Percentiles rank a stretch among this genome's conserved stretches.
phyloP scores from a whole-genome alignment of 176 grass and related monocot species.

The Rhynchospora breviuscula region DNA sequence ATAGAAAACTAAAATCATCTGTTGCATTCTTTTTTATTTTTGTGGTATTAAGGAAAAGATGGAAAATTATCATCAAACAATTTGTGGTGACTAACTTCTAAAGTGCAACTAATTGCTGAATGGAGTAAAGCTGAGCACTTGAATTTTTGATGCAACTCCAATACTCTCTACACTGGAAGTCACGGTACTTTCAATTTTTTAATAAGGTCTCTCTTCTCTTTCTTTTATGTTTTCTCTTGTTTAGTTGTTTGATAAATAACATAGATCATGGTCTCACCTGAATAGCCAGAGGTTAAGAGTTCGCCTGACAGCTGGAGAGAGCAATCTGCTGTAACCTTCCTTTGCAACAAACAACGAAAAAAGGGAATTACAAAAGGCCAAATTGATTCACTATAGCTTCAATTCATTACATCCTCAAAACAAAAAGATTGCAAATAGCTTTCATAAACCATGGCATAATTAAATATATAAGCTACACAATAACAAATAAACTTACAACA shows the following conservation, averaged over 20 bases:
- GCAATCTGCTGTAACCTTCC: not conserved
- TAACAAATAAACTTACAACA: conserved; percentile 11
- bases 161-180: too few relatives aligned
- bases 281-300: not conserved
- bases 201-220: not conserved
- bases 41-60: too few relatives aligned
- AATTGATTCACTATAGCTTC: conserved; percentile 27
- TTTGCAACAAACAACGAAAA: not conserved
- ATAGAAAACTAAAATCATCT: too few relatives aligned
- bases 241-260: not conserved
- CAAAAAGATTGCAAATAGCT: conserved; percentile 14
- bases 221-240: not conserved
- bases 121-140: too few relatives aligned
- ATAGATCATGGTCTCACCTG: not conserved
- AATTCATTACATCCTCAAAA: conserved; percentile 19
- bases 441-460: conserved; percentile 22
- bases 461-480: conserved; percentile 11
- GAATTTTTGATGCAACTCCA: too few relatives aligned
- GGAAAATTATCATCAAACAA: too few relatives aligned
- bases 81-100: too few relatives aligned
- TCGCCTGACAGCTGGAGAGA: not conserved
- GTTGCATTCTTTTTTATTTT: too few relatives aligned
- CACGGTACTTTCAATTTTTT: too few relatives aligned
- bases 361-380: conserved; percentile 10
- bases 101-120: too few relatives aligned